Evolutionary conservation across 2,329 filamentous ascomycete genomes (phyloP).

Genomic region (Fusarium anguioides): DNA sequence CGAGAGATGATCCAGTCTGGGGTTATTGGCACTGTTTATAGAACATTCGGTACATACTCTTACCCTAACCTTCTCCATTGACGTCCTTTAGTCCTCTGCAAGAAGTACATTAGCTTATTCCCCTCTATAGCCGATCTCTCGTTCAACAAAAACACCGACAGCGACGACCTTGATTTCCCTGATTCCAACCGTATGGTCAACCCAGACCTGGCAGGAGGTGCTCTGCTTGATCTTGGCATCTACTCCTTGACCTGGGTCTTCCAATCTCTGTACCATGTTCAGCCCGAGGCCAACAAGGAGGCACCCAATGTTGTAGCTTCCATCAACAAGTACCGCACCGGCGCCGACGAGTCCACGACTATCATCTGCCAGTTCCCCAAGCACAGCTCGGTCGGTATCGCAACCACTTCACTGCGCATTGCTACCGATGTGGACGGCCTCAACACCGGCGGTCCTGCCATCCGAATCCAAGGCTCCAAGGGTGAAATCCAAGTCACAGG

Average conservation of each 20-base stretch:
- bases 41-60: constrained; percentile 61
- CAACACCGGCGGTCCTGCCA: constrained; percentile 70
- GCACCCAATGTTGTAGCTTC: constrained; percentile 74
- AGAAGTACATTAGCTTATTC: constrained; percentile 9
- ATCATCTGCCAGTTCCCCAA: constrained; percentile 80
- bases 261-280: constrained; percentile 86
- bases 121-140: constrained; percentile 64
- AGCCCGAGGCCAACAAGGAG: constrained; percentile 74
- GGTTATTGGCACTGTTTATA: constrained; percentile 69
- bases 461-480: constrained; percentile 82
- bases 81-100: background rate
- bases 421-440: constrained; percentile 70
- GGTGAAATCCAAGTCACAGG: constrained; percentile 86
- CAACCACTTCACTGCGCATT: constrained; percentile 72
- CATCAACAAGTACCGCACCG: constrained; percentile 78
- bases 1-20: constrained; percentile 70
- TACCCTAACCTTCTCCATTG: too few relatives aligned
- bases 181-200: constrained; percentile 83
- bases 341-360: constrained; percentile 81
- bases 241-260: constrained; percentile 93
- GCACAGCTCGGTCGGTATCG: constrained; percentile 77
- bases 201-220: constrained; percentile 82
- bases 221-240: constrained; percentile 85
- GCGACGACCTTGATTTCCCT: constrained; percentile 67
- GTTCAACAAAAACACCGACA: constrained; percentile 67